These are phyloP conservation scores for Colletotrichum costaricense DNA, from an alignment of 2,329 filamentous ascomycete species.

Conservation along the genomic window DNA sequence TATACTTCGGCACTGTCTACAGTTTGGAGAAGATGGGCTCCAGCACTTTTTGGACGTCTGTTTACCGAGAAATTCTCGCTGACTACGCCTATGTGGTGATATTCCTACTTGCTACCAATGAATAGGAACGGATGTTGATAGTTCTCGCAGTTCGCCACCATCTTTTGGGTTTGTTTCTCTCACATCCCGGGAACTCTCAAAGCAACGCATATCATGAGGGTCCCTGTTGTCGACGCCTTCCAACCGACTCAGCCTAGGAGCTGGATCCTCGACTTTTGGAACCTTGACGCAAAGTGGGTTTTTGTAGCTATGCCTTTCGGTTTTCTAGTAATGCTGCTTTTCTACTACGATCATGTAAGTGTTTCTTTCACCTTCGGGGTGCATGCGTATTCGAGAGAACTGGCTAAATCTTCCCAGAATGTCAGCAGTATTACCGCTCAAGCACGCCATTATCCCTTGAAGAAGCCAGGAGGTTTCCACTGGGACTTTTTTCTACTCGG, in stretches of 20 bases:
- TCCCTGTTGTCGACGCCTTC: slow-evolving; percentile 58
- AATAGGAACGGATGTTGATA: not conserved
- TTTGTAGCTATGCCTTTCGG: slow-evolving; percentile 65
- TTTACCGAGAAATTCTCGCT: too few species aligned
- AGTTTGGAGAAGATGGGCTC: too few species aligned
- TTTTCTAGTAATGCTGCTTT: slow-evolving; percentile 62
- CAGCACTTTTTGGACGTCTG: too few species aligned
- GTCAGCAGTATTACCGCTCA: slow-evolving; percentile 67
- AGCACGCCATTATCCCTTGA: slow-evolving; percentile 64
- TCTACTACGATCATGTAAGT: slow-evolving; percentile 67
- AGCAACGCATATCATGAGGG: slow-evolving; percentile 50
- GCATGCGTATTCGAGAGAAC: too few species aligned
- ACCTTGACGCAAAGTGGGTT: slow-evolving; percentile 60
- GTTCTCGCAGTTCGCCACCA: slow-evolving; percentile 53
- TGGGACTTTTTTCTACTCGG: slow-evolving; percentile 71
- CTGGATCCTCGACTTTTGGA: slow-evolving; percentile 66
- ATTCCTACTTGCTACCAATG: too few species aligned
- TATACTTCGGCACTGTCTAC: too few species aligned
- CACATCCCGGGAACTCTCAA: slow-evolving; percentile 61
- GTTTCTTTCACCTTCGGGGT: too few species aligned
- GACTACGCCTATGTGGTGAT: too few species aligned
- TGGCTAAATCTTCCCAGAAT: slow-evolving; percentile 43
- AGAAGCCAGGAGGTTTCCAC: slow-evolving; percentile 69
- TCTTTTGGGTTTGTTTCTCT: slow-evolving; percentile 64
- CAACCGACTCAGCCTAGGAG: slow-evolving; percentile 55